Base-by-base conservation (phyloP, 805 yeast species). In the Pichia pseudocactophila region DNA sequence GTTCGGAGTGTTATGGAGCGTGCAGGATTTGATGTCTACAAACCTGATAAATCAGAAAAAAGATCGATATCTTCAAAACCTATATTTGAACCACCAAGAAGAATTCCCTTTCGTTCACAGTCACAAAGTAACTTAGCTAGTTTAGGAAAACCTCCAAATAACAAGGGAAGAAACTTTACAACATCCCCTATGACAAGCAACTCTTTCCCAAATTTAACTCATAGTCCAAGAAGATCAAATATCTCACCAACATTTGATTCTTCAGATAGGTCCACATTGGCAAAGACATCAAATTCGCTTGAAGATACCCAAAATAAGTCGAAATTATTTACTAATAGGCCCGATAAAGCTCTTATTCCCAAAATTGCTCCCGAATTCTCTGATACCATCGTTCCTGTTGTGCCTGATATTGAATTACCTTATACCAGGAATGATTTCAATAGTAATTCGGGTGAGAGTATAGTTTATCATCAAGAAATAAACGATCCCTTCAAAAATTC, bases 1-100 rank as follows among this genome's bases (percentile, higher is more conserved):
- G 80, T 78, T 52, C 70, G 70, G 50, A 80, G 88, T 2, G 92
- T 82, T 2, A 76, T 82, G 59, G 92, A 84, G 56, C 63, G 92
- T 50, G 92, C 92, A 0, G 95, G 95, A 0, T 84, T 84, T 53
- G 92, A 83, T 19, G 74, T 73, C 10, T 67, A 66, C 45, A 68
- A 56, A 40, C 64, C 64, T 22, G 25, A 22, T 22, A 22, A 6
- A 6, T 22, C 25, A 5, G 2, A 53, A 49, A 26, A 44, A 35
- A 10, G 44, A 42, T 25, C 30, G 31, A 30, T 37, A 11, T 33
- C 41, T 1, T 15, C 39, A 6, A n/a, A 34, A 18, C 2, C 34
- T 7, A 30, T 28, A 16, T 39, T 43, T 27, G 18, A 34, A 18
- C 46, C 46, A 7, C 46, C 46, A 26, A 40, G 27, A 22, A 43